Evolutionary conservation across 805 yeast genomes (phyloP), one percentile per base, ranked within the genome.

Genomic region (Saturnispora silvae): DNA sequence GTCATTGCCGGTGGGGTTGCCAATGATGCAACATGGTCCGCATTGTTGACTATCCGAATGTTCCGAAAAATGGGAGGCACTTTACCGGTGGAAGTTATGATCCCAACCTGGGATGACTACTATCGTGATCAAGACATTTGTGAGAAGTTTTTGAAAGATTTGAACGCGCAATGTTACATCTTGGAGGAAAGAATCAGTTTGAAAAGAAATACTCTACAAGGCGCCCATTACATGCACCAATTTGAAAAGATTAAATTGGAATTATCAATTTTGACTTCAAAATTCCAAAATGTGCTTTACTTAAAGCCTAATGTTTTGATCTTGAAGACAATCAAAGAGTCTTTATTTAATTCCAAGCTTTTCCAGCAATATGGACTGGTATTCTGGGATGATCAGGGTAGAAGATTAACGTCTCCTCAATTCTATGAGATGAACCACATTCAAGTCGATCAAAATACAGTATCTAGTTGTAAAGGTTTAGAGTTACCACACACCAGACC

Each of bases 381-480:
- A 19, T 56, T 71, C 6, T 84, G 94, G 89, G 87, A 89, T 4
- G 94, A 82, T 57, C 81, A 75, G 53, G 81, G 92, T 86, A 69
- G 72, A 51, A 67, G 94, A 45, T 71, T 78, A 6, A 81, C 86
- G 3, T 70, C 81, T 2, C 94, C 94, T 5, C 59, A 60, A 23
- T 78, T 70, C 50, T 84, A 80, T 54, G 64, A 70, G 15, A 71
- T 81, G 43, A 77, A 80, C 0, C 77, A 70, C 1, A 53, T 67
- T 9, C 53, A 51, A 20, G 57, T 56, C 20, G 28, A 25, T 25
- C n/a, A 13, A 11, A 25, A 5, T 22, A 7, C 7, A 8, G 7
- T 22, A 10, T 49, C 57, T 1, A 61, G 64, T 15, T 61, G 64
- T 10, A 52, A 52, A 16, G 41, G 50, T 10, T 26, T 53, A 15